Evolutionary conservation across 1,284 basidiomycete species (phyloP), one percentile per base, ranked within the genome.

Genomic region (Ceratobasidium sp.): DNA sequence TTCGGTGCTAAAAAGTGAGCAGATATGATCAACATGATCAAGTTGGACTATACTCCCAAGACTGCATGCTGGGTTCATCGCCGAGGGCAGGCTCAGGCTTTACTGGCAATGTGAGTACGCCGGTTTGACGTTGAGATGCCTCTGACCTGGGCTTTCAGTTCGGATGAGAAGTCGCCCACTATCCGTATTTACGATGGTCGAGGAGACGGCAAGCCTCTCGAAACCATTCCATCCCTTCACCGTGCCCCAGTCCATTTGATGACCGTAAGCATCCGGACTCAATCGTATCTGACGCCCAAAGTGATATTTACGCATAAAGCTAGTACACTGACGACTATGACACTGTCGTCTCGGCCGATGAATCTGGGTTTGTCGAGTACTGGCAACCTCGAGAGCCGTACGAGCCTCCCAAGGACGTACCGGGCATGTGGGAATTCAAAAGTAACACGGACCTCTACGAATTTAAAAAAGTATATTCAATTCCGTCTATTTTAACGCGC

Each of bases 1-100:
- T 13, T 50, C 22, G 25, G 25, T 69, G 22, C 40, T n/a, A 12
- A 12, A 12, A 43, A 38, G 17, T 34, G 25, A 20, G 7, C 74
- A 97, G 95, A 99, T 78, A 97, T 99, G 92, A 99, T 99, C 78
- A 99, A 98, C 78, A 98, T 98, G 81, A 86, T 99, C 72, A 93
- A 94, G 75, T 82, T 99, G 57, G 88, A 86, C 0, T 98, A 87
- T 76, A 86, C 83, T 17, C 96, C 96, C 6, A 88, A 90, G 73
- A 84, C 92, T 2, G 94, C 92, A 75, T 94, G 92, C 76, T 99
- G 96, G 96, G 90, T 98, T 3, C 96, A 98, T 78, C 84, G 83
- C 68, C 85, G 90, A 22, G 94, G 95, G 38, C 89, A 96, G 73
- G 94, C 92, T 0, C 91, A 94, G 76, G 88, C 90, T 20, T 77